These are phyloP conservation scores for Pseudogymnoascus sp. DNA, from an alignment of 2,329 filamentous ascomycete genomes.

Conservation along the genomic window DNA sequence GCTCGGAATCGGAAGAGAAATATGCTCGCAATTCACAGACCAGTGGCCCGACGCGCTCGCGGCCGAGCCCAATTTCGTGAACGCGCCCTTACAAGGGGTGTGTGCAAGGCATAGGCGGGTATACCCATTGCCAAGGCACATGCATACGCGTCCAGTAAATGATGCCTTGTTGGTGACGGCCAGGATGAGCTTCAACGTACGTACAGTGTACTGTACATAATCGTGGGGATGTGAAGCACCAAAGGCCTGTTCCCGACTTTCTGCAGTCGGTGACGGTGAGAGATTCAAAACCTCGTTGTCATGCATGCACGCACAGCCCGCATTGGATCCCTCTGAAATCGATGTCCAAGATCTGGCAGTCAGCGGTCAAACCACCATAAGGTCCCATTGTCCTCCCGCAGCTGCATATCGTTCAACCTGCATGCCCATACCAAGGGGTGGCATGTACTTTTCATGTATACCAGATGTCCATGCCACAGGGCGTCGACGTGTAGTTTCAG, in stretches of 20 bases:
- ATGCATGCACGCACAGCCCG: not conserved
- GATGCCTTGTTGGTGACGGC: not conserved
- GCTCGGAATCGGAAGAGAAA: not conserved
- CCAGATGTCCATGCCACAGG: not conserved
- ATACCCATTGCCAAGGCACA: not conserved
- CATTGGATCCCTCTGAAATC: not conserved
- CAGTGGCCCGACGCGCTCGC: not conserved
- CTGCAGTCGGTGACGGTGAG: conserved; percentile 5
- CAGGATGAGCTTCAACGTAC: not conserved
- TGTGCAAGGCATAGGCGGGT: conserved; percentile 1
- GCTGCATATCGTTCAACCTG: not conserved
- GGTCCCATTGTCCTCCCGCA: not conserved
- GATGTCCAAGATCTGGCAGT: not conserved
- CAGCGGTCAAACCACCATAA: conserved; percentile 6
- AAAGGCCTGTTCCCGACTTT: conserved; percentile 4
- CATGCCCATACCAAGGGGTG: not conserved
- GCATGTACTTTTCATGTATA: not conserved
- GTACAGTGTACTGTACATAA: not conserved
- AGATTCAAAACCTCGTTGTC: not conserved
- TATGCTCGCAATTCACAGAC: not conserved
- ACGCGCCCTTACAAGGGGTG: not conserved
- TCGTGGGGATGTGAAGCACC: not conserved
- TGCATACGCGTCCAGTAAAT: conserved; percentile 4
- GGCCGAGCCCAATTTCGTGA: conserved; percentile 4
- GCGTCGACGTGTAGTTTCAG: not conserved